Evolutionary conservation across 2,329 filamentous ascomycete genomes (phyloP).

Genomic region (Teratosphaeria epicoccoides): DNA sequence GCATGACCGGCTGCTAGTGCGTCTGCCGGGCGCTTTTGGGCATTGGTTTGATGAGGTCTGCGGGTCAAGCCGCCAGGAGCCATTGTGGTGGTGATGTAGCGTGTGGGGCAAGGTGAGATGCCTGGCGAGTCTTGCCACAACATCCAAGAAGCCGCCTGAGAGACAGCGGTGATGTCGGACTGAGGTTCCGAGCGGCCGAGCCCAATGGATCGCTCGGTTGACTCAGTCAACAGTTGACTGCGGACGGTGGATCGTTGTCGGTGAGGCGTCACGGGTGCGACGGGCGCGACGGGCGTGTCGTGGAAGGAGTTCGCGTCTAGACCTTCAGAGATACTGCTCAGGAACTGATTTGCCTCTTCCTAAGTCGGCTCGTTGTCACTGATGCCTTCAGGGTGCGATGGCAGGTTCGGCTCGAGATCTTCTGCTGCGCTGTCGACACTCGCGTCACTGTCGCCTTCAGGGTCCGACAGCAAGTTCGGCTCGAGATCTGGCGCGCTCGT

Average conservation of each 20-base stretch:
- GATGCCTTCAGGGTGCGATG: neutral
- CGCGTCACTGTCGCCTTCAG: neutral
- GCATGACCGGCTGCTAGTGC: neutral
- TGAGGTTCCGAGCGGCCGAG: neutral
- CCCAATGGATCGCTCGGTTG: neutral
- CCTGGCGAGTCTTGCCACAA: neutral
- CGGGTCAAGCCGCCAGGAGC: too few species aligned
- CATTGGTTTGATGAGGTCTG: too few species aligned
- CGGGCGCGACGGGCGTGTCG: too few species aligned
- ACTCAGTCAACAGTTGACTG: neutral
- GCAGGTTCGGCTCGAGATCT: neutral
- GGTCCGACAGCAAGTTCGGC: too few species aligned
- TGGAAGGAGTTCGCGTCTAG: too few species aligned
- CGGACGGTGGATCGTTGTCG: too few species aligned
- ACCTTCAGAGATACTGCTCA: too few species aligned
- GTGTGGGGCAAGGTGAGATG: neutral
- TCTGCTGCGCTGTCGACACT: neutral
- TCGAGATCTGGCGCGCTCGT: too few species aligned
- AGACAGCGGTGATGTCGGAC: neutral
- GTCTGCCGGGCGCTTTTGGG: neutral
- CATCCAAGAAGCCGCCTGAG: neutral
- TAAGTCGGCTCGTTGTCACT: too few species aligned
- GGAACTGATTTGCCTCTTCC: too few species aligned
- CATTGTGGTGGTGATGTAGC: neutral
- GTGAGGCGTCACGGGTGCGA: too few species aligned